phyloP scores from a whole-genome alignment of 148 eudicot species.

The Pouteria glomerata region DNA sequence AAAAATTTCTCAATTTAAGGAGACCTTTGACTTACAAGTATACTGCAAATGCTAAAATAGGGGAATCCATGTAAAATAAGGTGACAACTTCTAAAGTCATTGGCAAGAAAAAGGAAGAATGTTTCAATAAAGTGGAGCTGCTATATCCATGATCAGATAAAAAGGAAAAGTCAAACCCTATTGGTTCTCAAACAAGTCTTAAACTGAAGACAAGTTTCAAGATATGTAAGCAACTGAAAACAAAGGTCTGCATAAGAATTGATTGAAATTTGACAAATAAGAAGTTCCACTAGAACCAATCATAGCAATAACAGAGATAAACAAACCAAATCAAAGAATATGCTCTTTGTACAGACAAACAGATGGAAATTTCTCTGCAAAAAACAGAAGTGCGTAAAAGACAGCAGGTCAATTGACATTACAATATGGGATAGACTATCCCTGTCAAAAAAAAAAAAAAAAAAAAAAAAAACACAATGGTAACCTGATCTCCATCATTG shows the following conservation, averaged over 20 bases:
- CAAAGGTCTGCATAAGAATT: neutral
- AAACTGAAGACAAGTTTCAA: neutral
- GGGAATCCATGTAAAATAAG: neutral
- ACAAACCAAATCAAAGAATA: neutral
- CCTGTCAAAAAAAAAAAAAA: neutral
- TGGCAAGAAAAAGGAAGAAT: too few species aligned
- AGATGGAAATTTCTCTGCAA: neutral
- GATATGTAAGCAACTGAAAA: neutral
- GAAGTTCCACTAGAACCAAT: neutral
- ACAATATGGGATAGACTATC: neutral
- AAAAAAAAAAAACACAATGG: neutral
- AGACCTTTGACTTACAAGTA: too few species aligned
- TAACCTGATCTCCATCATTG: slow-evolving; percentile 77
- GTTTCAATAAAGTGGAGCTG: too few species aligned
- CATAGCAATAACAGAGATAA: neutral
- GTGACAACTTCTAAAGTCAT: too few species aligned
- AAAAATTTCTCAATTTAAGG: neutral
- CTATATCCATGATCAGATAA: too few species aligned
- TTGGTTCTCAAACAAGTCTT: neutral
- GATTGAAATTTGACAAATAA: neutral
- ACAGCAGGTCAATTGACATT: neutral
- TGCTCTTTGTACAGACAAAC: neutral
- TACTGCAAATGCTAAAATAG: neutral
- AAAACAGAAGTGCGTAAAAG: neutral
- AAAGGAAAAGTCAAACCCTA: too few species aligned